Evolutionary conservation across 225 moss, liverwort and hornwort species (phyloP).

Genomic region (Asterella californica): DNA sequence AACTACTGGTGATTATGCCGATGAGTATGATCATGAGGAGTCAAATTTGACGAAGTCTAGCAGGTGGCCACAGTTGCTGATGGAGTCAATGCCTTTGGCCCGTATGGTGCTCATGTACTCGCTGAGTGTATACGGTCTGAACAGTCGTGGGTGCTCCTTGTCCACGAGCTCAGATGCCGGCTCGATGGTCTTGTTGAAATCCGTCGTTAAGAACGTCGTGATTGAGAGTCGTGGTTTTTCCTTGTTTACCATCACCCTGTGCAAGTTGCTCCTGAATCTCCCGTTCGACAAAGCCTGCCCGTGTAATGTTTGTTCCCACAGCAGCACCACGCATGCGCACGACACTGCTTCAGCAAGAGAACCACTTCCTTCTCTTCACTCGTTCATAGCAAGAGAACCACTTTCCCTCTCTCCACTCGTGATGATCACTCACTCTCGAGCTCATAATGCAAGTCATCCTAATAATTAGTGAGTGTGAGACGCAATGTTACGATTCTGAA

Average conservation of each 20-base stretch:
- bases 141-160: constrained; percentile 41
- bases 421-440: no score
- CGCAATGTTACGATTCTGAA: no score
- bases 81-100: background rate
- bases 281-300: constrained; percentile 65
- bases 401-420: no score
- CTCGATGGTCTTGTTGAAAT: constrained; percentile 40
- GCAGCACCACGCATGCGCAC: no score
- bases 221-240: constrained; percentile 54
- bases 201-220: constrained; percentile 52
- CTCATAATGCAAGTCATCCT: no score
- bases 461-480: no score
- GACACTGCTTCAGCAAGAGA: background rate
- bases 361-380: background rate
- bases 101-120: constrained; percentile 43
- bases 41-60: constrained; percentile 9
- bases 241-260: constrained; percentile 57
- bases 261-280: constrained; percentile 57
- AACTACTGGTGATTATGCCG: no score
- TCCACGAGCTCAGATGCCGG: constrained; percentile 51
- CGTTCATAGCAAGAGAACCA: no score
- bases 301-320: no score
- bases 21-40: background rate
- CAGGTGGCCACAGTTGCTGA: constrained; percentile 9
- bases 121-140: constrained; percentile 51